Evolutionary conservation across 176 grass and related monocot genomes (phyloP).

Genomic region (Avena insularis): DNA sequence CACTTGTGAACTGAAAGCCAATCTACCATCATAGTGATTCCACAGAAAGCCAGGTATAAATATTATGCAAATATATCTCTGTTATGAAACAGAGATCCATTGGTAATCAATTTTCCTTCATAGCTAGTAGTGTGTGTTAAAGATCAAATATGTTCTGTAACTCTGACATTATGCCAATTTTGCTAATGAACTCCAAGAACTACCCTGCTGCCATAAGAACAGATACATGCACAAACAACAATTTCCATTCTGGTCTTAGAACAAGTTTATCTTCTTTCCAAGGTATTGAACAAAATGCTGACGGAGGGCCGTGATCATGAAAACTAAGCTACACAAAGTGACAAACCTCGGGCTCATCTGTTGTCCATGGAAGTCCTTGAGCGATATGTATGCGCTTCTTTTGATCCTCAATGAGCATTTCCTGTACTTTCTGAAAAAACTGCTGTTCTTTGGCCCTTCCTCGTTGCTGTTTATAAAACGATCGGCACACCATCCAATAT

Average conservation of each 20-base stretch:
- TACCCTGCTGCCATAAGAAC: slow-evolving; percentile 16
- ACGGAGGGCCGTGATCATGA: slow-evolving; percentile 3
- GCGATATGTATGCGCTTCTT: slow-evolving; percentile 81
- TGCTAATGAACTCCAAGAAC: slow-evolving; percentile 19
- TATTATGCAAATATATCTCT: neutral
- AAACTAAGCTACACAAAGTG: neutral
- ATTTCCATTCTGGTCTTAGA: neutral
- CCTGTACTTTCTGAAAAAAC: slow-evolving; percentile 80
- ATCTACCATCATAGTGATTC: neutral
- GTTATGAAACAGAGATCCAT: neutral
- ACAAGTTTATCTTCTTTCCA: neutral
- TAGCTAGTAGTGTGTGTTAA: neutral
- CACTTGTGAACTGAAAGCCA: neutral
- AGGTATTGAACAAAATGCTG: neutral
- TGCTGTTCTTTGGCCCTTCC: slow-evolving; percentile 80
- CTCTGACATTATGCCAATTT: neutral
- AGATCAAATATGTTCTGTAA: neutral
- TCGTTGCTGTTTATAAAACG: slow-evolving; percentile 63
- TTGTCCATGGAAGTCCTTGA: slow-evolving; percentile 94
- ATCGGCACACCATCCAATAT: neutral
- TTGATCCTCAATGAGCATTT: slow-evolving; percentile 83
- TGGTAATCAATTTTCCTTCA: neutral
- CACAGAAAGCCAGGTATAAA: neutral
- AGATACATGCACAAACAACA: neutral
- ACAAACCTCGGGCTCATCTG: slow-evolving; percentile 85